Evolutionary conservation across 441 rosid species (phyloP).

Genomic region (Euphorbia schlechtendalii): DNA sequence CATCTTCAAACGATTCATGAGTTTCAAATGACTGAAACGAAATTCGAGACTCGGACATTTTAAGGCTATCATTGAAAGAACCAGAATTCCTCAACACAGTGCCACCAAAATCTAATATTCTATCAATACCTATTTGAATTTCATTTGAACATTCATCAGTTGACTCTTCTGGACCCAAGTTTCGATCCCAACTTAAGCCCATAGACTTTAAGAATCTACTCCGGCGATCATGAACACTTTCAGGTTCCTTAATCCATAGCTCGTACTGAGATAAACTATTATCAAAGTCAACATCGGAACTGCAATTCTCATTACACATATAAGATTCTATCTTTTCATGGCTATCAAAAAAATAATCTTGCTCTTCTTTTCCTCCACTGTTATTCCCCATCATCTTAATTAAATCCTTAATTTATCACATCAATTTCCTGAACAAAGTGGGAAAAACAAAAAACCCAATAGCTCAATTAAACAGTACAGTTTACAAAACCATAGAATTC

Average conservation of each 20-base stretch:
- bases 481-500: slow-evolving; percentile 3
- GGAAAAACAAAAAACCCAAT: neutral
- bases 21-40: slow-evolving; percentile 23
- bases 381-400: slow-evolving; percentile 34
- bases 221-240: slow-evolving; percentile 66
- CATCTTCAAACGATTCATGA: slow-evolving; percentile 18
- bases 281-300: slow-evolving; percentile 22
- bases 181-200: slow-evolving; percentile 37
- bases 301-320: slow-evolving; percentile 25
- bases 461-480: neutral
- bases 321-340: slow-evolving; percentile 40
- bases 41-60: slow-evolving; percentile 15
- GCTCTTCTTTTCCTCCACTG: slow-evolving; percentile 48
- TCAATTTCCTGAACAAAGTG: slow-evolving; percentile 31
- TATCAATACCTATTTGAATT: slow-evolving; percentile 21
- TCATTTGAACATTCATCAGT: slow-evolving; percentile 12
- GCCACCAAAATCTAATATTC: slow-evolving; percentile 35
- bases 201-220: slow-evolving; percentile 64
- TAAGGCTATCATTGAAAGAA: slow-evolving; percentile 14
- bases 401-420: slow-evolving; percentile 11
- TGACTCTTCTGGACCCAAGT: slow-evolving; percentile 21
- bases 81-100: slow-evolving; percentile 36
- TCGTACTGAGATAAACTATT: slow-evolving; percentile 34
- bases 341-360: slow-evolving; percentile 61
- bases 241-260: slow-evolving; percentile 58